Evolutionary conservation across 1,284 basidiomycete genomes (phyloP).

Genomic region (Veloboletus limbatus): DNA sequence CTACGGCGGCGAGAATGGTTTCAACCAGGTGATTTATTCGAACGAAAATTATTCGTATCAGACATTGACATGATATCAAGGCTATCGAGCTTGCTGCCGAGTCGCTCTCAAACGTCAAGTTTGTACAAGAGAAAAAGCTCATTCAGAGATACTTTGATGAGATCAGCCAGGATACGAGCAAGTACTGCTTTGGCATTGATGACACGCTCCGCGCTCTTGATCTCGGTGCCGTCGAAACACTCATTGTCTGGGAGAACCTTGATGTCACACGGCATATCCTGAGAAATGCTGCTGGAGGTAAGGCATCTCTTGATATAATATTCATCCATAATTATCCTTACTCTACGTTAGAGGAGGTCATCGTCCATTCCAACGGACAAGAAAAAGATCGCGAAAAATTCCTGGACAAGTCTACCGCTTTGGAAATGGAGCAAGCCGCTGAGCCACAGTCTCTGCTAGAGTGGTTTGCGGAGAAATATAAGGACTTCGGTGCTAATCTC

Average conservation of each 20-base stretch:
- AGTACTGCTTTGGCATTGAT: constrained; percentile 97
- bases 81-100: constrained; percentile 97
- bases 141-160: constrained; percentile 99
- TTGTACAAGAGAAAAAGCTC: constrained; percentile 97
- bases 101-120: constrained; percentile 97
- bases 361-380: constrained; percentile 80
- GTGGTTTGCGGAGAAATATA: constrained; percentile 99
- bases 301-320: constrained; percentile 21
- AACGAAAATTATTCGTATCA: not conserved
- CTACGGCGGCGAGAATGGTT: constrained; percentile 99
- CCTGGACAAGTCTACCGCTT: constrained; percentile 89
- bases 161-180: constrained; percentile 96
- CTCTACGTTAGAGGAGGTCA: constrained; percentile 64
- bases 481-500: constrained; percentile 92
- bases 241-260: constrained; percentile 98
- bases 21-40: constrained; percentile 75
- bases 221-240: constrained; percentile 93
- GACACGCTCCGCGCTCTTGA: constrained; percentile 98
- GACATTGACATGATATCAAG: constrained; percentile 40
- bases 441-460: constrained; percentile 88
- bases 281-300: constrained; percentile 87
- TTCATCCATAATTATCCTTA: not conserved
- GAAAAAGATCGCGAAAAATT: constrained; percentile 94
- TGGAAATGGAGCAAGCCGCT: constrained; percentile 88
- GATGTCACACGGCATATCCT: constrained; percentile 85